Evolutionary conservation across 352 stramenopile species (phyloP), one percentile per base, ranked within the genome.

Genomic region (Thalassiosira mediterranea): DNA sequence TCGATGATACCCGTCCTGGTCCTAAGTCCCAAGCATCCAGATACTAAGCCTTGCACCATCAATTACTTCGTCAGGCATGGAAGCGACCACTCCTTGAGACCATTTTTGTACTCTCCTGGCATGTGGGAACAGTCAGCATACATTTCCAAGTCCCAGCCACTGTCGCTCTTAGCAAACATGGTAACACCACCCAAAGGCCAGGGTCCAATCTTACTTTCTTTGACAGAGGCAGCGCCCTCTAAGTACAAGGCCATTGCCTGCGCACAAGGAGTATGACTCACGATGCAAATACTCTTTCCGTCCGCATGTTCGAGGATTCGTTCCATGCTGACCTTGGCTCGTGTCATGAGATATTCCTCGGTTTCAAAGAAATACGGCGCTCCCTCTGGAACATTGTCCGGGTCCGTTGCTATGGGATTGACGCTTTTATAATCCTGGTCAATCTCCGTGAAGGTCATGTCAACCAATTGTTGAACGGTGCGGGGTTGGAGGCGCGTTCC

Each of bases 121-220:
- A 90, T 90, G 48, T 88, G 83, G 10, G 59, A 57, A 15, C 67
- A 83, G 56, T 79, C 58, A 10, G 79, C 72, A 59, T 90, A 90
- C 38, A 79, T 76, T 53, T 87, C 79, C 51, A 86, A 61, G n/a
- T 53, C 68, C 83, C 83, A 89, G 61, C 44, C 60, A 28, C 54
- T 38, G n/a, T n/a, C 21, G 59, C 76, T 52, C 29, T 63, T 63
- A 3, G 37, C 49, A 72, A 90, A 90, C 31, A 76, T 72, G 1
- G 83, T 90, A 31, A 90, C 71, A 0, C 83, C 83, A 42, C 83
- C 83, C 15, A 88, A 34, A 40, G 79, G 68, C 79, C 79, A 88
- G 4, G 79, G 64, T 15, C 56, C 61, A 8, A 86, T 51, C 57
- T 85, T 81, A 17, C 67, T 79, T 49, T 82, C 56, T 60, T 51